Evolutionary conservation across 805 yeast genomes (phyloP).

Genomic region (Candida oleophila): DNA sequence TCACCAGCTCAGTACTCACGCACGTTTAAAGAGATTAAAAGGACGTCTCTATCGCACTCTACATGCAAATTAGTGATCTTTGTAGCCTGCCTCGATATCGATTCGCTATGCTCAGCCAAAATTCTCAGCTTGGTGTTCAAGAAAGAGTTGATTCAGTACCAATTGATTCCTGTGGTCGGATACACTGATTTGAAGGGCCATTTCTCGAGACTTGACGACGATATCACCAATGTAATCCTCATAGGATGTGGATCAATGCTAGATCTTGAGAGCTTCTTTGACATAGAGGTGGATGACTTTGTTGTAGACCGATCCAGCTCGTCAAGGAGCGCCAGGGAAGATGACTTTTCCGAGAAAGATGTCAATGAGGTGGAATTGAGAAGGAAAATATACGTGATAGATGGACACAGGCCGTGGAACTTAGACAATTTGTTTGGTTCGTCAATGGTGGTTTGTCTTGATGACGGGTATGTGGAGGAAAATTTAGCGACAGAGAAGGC

Average conservation of each 20-base stretch:
- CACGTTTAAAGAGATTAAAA: constrained; percentile 66
- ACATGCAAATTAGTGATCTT: constrained; percentile 85
- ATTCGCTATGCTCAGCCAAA: constrained; percentile 86
- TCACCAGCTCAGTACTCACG: constrained; percentile 64
- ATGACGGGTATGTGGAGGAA: constrained; percentile 75
- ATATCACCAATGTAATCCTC: constrained; percentile 71
- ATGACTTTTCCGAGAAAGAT: constrained; percentile 20
- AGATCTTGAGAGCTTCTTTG: constrained; percentile 75
- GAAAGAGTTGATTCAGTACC: constrained; percentile 81
- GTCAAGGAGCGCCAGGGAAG: constrained; percentile 14
- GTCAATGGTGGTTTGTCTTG: constrained; percentile 73
- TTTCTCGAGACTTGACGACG: constrained; percentile 64
- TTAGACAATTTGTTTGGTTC: constrained; percentile 88
- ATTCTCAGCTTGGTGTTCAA: constrained; percentile 70
- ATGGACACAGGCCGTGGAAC: constrained; percentile 96
- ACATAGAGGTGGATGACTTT: constrained; percentile 56
- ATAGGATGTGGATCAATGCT: constrained; percentile 94
- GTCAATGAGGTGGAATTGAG: constrained; percentile 24
- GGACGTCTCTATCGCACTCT: constrained; percentile 83
- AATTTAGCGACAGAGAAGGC: constrained; percentile 53
- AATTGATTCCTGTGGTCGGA: constrained; percentile 90
- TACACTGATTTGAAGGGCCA: constrained; percentile 72
- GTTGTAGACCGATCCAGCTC: constrained; percentile 18
- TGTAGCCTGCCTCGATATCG: constrained; percentile 88
- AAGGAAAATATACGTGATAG: constrained; percentile 76